Base-by-base conservation (phyloP, 805 yeast genomes). In the Yarrowia sp. region DNA sequence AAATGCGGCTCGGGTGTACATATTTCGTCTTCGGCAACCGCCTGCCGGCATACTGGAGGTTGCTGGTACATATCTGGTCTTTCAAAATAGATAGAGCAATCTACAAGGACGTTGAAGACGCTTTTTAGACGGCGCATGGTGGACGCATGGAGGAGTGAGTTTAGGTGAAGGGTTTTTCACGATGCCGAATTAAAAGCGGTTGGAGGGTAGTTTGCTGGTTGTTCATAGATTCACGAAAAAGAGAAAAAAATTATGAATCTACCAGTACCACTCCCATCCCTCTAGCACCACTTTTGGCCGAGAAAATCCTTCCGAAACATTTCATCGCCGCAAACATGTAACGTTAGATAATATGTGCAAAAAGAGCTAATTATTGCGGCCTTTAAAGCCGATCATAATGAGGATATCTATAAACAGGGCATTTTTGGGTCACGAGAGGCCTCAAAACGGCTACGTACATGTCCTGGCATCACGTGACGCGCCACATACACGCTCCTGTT, bases 291-390 rank as follows among this genome's bases (percentile, higher is more conserved):
- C 14, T 40, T 19, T 40, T 15, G 36, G 19, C 35, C 19, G 36
- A 38, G 12, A 19, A 19, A 19, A 5, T 3, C 12, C 59, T 40
- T 19, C 59, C 45, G 46, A 53, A 40, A 40, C 14, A 53, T 38
- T 40, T 40, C 35, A 8, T 19, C 45, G 59, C 45, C 45, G 59
- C 59, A 53, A 40, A 8, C 45, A 16, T 38, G 45, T 40, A 53
- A 53, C 59, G 45, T 40, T 53, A 53, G 43, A 53, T 53, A 53
- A 19, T 53, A 53, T 53, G 45, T 53, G 59, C 14, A 38, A 53
- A 22, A 53, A 53, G 15, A 40, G 10, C 45, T 53, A 53, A 53
- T 40, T 40, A 38, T 53, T 53, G 59, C 59, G 59, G 45, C 40
- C 45, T 53, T 53, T 53, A 19, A 40, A 38, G 58, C 32, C 58